Base-by-base conservation (phyloP, 148 eudicot genomes). In the Nepenthes gracilis region DNA sequence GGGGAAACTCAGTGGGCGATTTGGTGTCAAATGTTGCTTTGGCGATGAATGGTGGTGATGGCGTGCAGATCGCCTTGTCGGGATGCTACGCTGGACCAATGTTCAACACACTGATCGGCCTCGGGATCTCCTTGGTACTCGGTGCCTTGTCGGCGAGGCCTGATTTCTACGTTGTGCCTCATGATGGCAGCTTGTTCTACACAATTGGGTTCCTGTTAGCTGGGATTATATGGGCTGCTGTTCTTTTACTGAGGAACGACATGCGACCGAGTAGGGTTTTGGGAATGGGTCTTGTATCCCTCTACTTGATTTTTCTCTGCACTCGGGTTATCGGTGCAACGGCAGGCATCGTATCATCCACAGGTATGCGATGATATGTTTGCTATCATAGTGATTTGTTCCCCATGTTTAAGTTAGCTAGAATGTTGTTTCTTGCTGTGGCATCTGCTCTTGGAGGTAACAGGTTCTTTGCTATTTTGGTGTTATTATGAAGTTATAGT, bases 1-100 rank as follows among this genome's bases (percentile, higher is more conserved):
- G 98, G 98, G 98, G 98, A 2, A 92, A 92, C 72, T 92, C 98
- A 9, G 88, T 92, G 91, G 98, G 98, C 5, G 98, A 92, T 74
- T 68, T 92, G 62, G 94, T 92, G 50, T 92, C 98, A 33, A 80
- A 88, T 65, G 64, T 84, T 13, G 88, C 96, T 0, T 59, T 92
- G 77, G 87, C 98, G 6, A 55, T 79, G 65, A 88, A 88, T 55
- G 94, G 98, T 60, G 96, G 86, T 45, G 90, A 92, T 67, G 88
- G 98, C 0, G 86, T 85, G 38, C 98, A 92, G 78, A 88, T 92
- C 34, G 98, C 98, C 13, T 67, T 88, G 12, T 88, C 98, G 7
- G 98, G 98, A 38, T 85, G 96, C 73, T 92, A 92, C 48, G 98
- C 98, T 0, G 98, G 98, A 34, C 98, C 98, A 1, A 92, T 92